Base-by-base conservation (phyloP, 1,284 basidiomycete genomes). In the Stygiomarasmius scandens region DNA sequence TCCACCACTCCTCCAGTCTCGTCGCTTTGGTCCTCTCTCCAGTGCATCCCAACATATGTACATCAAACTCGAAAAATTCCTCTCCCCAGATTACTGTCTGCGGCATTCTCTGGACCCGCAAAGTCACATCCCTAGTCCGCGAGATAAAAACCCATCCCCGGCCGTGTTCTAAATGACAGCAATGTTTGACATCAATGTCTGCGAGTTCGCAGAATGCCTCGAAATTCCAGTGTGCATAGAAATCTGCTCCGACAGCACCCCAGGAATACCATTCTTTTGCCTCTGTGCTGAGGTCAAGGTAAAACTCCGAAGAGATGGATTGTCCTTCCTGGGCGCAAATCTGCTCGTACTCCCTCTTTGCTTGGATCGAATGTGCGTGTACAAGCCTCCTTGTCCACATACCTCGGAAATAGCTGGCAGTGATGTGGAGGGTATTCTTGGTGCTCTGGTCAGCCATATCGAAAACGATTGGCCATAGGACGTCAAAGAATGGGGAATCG, bases 401-500 rank as follows among this genome's bases (percentile, higher is more conserved):
- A 22, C 27, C 16, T 47, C 27, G 46, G 22, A 47, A 47, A 14
- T 47, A 47, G 2, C 46, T 23, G 22, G 23, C 16, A 22, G 46
- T 24, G 22, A 47, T 14, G 22, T 47, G 46, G 14, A 47, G 22
- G 8, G 46, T 47, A 27, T 47, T 47, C 22, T 24, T 23, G 12
- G 46, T 47, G n/a, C 22, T 23, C 23, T 47, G 27, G 27, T 47
- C 46, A 22, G 46, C 46, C 23, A 47, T 27, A 22, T 9, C 8
- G 14, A 47, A 47, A 22, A 47, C 24, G 46, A 27, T 24, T 22
- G 46, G 46, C 46, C 46, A 47, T 47, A 47, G 46, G 22, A 47
- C 22, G 46, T 47, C 46, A 27, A 50, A 50, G 27, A 36, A 50
- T 20, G 49, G 49, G 27, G 32, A 52, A 22, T 38, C 49, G n/a